Base-by-base conservation (phyloP, 2,329 filamentous ascomycete species). In the Ceratocystis ficicola region DNA sequence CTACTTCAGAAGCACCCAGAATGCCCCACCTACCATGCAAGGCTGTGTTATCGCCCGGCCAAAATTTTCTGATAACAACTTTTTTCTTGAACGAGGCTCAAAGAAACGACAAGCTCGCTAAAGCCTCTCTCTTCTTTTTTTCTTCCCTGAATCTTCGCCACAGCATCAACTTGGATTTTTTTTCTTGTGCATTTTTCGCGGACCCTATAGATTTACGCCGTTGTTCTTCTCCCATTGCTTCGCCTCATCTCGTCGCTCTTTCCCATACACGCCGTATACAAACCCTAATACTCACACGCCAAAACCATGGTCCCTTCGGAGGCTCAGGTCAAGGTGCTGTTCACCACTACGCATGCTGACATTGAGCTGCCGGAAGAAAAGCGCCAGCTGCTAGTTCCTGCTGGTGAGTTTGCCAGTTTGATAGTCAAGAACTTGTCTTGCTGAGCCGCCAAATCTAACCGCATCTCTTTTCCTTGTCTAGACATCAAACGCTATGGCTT, bases 401-500 rank as follows among this genome's bases (percentile, higher is more conserved):
- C 82, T 70, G 80, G 83, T 83, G 72, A 68, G 75, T 44, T 20
- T 25, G 36, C 48, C 46, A 1, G 25, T 6, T n/a, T 36, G 28
- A 7, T 10, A 62, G 41, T 69, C 69, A 41, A 8, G 32, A 7
- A 36, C 32, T 36, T 25, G 10, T 32, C 28, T 20, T 41, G 57
- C 7, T 8, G 30, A 25, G 44, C 46, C 44, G 15, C 63, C 50
- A 28, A 25, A 20, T 44, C 44, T 55, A 57, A 55, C 20, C 25
- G 20, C 10, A 15, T 3, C 65, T 17, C 28, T 44, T 32, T 28
- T 15, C n/a, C 50, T 28, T 25, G 68, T 15, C 69, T 48, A 84
- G 85, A 86, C 70, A 84, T 88, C 71, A 83, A 85, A 73, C 82
- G 86, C 72, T 87, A 87, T 82, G 85, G 84, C 70, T 79, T 88